A percentile compares a stretch with the other conserved stretches of the same genome.
These are phyloP conservation scores for Ogataea naganishii DNA, from an alignment of 805 yeast species.

Conservation along the genomic window DNA sequence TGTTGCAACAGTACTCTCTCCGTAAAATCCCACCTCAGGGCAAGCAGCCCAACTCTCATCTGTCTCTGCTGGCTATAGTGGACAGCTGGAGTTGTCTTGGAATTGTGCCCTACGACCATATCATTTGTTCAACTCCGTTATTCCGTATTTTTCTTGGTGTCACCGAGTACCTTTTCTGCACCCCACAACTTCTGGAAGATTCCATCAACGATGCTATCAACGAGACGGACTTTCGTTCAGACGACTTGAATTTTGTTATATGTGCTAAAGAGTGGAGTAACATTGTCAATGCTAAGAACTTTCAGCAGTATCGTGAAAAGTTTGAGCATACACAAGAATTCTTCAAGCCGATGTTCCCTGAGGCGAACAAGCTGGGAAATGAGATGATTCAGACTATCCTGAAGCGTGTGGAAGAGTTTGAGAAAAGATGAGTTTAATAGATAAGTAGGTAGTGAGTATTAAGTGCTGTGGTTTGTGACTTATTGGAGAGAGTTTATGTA, in stretches of 20 bases:
- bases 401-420: conserved; percentile 19
- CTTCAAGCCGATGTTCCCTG: conserved; percentile 79
- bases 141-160: conserved; percentile 93
- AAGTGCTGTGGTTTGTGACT: too few relatives aligned
- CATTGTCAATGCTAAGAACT: conserved; percentile 69
- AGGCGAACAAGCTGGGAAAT: conserved; percentile 83
- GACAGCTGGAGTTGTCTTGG: conserved; percentile 86
- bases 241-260: conserved; percentile 85
- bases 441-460: not conserved
- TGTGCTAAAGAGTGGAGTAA: conserved; percentile 89
- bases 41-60: conserved; percentile 76
- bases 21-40: conserved; percentile 59
- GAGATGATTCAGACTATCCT: conserved; percentile 85
- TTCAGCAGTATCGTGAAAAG: conserved; percentile 56
- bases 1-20: conserved; percentile 74
- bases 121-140: conserved; percentile 90
- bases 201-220: conserved; percentile 65
- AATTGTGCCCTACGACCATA: conserved; percentile 92
- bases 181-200: conserved; percentile 74
- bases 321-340: conserved; percentile 79
- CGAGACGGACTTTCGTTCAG: conserved; percentile 67
- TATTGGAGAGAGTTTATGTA: too few relatives aligned
- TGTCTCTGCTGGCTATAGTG: conserved; percentile 81
- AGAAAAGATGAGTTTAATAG: conserved; percentile 1
- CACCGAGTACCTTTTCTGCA: conserved; percentile 81